Percentiles rank a stretch among this genome's conserved stretches.
phyloP scores from a whole-genome alignment of 495 filamentous ascomycete species.

The Ramalina peruviana region DNA sequence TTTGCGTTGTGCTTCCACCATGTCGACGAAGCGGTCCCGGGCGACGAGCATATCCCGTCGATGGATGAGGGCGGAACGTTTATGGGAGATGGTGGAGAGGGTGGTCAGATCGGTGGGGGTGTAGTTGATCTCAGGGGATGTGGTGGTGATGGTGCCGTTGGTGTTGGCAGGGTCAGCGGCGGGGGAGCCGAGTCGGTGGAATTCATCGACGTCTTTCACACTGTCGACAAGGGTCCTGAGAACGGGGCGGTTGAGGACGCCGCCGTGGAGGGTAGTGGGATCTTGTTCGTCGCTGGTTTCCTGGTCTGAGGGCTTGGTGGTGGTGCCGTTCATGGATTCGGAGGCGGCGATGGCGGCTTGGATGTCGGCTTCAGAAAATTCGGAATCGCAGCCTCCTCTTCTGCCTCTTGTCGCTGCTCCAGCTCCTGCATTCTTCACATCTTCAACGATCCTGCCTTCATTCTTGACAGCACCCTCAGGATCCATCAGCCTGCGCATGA shows the following conservation, averaged over 20 bases:
- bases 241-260: constrained; percentile 41
- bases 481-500: constrained; percentile 33
- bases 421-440: constrained; percentile 5
- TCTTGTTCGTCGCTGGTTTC: constrained; percentile 17
- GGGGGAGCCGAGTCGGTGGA: constrained; percentile 41
- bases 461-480: too few relatives aligned
- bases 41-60: constrained; percentile 31
- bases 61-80: constrained; percentile 25
- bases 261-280: constrained; percentile 27
- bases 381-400: neutral
- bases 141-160: neutral
- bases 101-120: constrained; percentile 28
- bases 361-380: neutral
- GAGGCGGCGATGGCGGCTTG: neutral
- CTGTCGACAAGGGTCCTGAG: constrained; percentile 39
- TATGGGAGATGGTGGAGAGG: constrained; percentile 29
- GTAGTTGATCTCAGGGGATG: constrained; percentile 24
- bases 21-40: constrained; percentile 29
- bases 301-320: neutral
- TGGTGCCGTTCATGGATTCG: neutral
- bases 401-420: constrained; percentile 7
- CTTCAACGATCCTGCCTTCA: constrained; percentile 8
- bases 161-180: constrained; percentile 7
- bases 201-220: constrained; percentile 34
- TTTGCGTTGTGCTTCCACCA: constrained; percentile 33